These are phyloP conservation scores for Eucalyptus virginea DNA, from an alignment of 345 rosid species.

Conservation along the genomic window DNA sequence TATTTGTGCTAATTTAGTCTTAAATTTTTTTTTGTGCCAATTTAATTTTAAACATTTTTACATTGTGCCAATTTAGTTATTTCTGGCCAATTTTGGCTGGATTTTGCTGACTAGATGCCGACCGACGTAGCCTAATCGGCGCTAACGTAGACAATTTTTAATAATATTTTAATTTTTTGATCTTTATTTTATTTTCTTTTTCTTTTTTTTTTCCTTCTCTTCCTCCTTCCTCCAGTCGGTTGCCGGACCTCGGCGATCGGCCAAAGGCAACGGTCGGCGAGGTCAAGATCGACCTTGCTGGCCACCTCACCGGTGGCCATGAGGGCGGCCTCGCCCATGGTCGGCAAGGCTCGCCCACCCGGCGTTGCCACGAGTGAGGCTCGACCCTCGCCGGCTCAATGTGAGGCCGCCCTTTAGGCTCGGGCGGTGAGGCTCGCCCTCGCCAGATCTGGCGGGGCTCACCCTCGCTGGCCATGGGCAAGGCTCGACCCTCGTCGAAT, in stretches of 20 bases:
- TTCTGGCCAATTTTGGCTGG: accelerated
- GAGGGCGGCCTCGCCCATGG: too few species aligned
- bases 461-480: too few species aligned
- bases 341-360: accelerated
- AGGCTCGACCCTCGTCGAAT: too few species aligned
- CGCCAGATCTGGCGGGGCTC: too few species aligned
- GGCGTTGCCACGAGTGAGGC: accelerated
- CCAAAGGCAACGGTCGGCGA: accelerated
- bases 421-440: accelerated
- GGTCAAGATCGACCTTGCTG: accelerated
- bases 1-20: accelerated
- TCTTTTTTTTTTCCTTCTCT: too few species aligned
- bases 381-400: accelerated
- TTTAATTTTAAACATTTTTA: accelerated
- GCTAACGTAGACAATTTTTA: accelerated
- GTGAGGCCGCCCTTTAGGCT: too few species aligned
- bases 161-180: too few species aligned
- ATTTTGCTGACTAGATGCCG: accelerated
- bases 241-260: accelerated
- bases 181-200: too few species aligned
- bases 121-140: accelerated
- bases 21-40: too few species aligned
- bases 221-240: accelerated
- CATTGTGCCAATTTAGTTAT: accelerated
- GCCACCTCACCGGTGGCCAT: accelerated